Conservation (phyloP, 345 rosid species). For the Citrus sinensis region DNA sequence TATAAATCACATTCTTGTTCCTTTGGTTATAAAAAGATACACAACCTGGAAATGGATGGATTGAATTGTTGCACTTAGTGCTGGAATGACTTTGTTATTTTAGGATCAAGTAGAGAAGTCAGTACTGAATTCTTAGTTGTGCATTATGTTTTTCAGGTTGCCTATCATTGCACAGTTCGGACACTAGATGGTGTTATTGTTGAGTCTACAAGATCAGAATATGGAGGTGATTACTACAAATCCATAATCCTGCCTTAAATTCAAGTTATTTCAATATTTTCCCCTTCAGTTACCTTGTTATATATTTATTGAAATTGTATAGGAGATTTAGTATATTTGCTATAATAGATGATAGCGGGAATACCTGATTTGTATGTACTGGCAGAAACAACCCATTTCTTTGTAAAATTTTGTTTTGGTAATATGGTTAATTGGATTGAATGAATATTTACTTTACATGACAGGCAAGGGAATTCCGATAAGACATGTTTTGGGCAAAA, state of each 20-base stretch:
- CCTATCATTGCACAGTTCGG: conserved; percentile 81
- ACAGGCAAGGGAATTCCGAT: conserved; percentile 77
- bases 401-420: not conserved
- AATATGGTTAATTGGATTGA: conserved; percentile 10
- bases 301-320: not conserved
- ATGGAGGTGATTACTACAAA: conserved; percentile 58
- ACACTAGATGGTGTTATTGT: conserved; percentile 84
- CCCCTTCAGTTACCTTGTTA: not conserved
- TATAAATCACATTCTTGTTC: not conserved
- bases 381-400: not conserved
- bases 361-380: conserved; percentile 2
- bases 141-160: conserved; percentile 40
- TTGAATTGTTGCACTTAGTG: not conserved
- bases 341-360: conserved; percentile 3
- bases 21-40: not conserved
- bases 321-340: not conserved
- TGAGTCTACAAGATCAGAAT: conserved; percentile 65
- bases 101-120: not conserved
- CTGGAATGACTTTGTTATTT: not conserved
- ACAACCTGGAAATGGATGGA: not conserved
- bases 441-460: conserved; percentile 4
- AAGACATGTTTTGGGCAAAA: conserved; percentile 83
- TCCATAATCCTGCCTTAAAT: not conserved
- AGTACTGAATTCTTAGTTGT: not conserved
- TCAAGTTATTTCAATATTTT: not conserved